Base-by-base conservation (phyloP, 129 eudicot genomes). In the Pulicaria dysenterica region DNA sequence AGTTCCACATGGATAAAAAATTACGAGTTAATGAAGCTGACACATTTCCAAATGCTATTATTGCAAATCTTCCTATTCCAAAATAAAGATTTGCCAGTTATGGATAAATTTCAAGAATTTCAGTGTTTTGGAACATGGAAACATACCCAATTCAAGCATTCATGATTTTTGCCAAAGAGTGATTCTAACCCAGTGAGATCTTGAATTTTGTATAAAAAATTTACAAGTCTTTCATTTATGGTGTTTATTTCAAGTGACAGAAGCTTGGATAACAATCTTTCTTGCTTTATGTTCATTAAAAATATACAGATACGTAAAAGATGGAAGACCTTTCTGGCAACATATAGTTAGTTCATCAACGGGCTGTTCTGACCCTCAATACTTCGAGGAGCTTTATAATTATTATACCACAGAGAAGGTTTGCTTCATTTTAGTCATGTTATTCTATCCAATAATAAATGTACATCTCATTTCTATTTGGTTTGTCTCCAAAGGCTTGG, bases 291-390 rank as follows among this genome's bases (percentile, higher is more conserved):
- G 69, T 48, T 61, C 36, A 46, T 12, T 7, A 41, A 50, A 70
- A 50, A 70, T 11, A 62, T 74, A 77, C 91, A 95, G 97, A 82
- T 95, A 90, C 64, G 99, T 95, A 58, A 75, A 91, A 55, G 99
- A 95, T 42, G 96, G 97, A 74, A 88, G 96, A 76, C 99, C 99
- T 44, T 95, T 95, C 67, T 95, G 99, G 99, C 97, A 95, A 83
- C 80, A 86, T 75, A 95, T 95, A 60, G 99, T 95, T 58, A 88
- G 97, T 76, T 95, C 96, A 37, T 95, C 97, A 36, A 95, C 99
- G 1, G 99, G 99, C 58, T 90, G 99, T 80, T 90, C 97, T 1
- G 91, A 95, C 70, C 69, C 96, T 70, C 97, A 86, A 79, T 95
- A 95, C 76, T 95, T 95, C 77, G 99, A 95, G 85, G 99, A 95